Evolutionary conservation across 805 yeast species (phyloP).

Genomic region (Candida dajiaensis): DNA sequence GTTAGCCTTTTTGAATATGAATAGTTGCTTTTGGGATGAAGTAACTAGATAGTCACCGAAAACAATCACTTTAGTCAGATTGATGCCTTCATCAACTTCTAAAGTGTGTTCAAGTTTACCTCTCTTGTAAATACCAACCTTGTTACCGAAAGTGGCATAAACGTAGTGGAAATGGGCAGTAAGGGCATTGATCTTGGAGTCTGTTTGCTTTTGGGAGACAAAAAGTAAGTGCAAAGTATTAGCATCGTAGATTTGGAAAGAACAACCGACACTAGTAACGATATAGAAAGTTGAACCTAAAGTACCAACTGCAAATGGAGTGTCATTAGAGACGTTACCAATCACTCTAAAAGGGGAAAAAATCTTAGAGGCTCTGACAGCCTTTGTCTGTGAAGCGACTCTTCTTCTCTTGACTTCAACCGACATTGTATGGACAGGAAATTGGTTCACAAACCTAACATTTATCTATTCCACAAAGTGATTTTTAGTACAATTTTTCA

Average conservation of each 20-base stretch:
- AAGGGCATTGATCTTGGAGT: slow-evolving; percentile 60
- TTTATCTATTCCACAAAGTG: background rate
- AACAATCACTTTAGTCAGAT: slow-evolving; percentile 44
- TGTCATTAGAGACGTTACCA: slow-evolving; percentile 83
- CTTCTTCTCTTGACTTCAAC: slow-evolving; percentile 16
- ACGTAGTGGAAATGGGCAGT: slow-evolving; percentile 81
- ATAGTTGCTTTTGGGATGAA: slow-evolving; percentile 40
- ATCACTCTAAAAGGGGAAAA: slow-evolving; percentile 85
- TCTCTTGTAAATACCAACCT: slow-evolving; percentile 74
- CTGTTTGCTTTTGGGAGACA: slow-evolving; percentile 77
- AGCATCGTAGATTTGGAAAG: slow-evolving; percentile 92
- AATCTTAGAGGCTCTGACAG: slow-evolving; percentile 41
- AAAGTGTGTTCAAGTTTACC: slow-evolving; percentile 53
- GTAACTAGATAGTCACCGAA: slow-evolving; percentile 80
- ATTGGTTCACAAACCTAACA: background rate
- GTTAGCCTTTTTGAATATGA: slow-evolving; percentile 47
- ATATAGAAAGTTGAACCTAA: slow-evolving; percentile 83
- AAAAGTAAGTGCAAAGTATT: slow-evolving; percentile 78
- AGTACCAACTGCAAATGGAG: slow-evolving; percentile 84
- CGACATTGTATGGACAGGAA: background rate
- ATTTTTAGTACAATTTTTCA: background rate
- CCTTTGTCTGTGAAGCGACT: slow-evolving; percentile 4
- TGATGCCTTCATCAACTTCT: slow-evolving; percentile 28
- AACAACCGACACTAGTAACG: slow-evolving; percentile 82
- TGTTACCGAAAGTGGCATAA: slow-evolving; percentile 66